phyloP scores from a whole-genome alignment of 192 early-diverging fungal species.

The Rhizophagus prolifer region DNA sequence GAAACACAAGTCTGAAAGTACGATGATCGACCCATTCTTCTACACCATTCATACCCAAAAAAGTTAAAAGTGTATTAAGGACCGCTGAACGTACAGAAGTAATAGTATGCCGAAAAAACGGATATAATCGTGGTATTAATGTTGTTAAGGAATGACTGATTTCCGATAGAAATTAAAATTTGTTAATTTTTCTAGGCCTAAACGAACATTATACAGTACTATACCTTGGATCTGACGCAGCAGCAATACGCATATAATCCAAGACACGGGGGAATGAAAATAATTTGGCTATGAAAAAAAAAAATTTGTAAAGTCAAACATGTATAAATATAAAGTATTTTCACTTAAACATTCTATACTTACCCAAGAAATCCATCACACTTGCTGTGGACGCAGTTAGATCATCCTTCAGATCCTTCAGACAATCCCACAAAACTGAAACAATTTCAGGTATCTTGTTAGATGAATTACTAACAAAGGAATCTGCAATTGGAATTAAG shows the following conservation, averaged over 20 bases:
- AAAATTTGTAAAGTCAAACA: not conserved
- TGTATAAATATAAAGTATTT: not conserved
- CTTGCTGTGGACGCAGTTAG: conserved; percentile 87
- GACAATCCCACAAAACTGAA: conserved; percentile 80
- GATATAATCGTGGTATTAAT: conserved; percentile 84
- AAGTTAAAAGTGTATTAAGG: conserved; percentile 74
- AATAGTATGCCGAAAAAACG: conserved; percentile 95
- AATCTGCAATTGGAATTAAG: conserved; percentile 81
- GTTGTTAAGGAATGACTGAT: conserved; percentile 54
- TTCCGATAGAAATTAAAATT: not conserved
- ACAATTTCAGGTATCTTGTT: conserved; percentile 74
- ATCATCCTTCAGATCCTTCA: conserved; percentile 89
- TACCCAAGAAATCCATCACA: conserved; percentile 84
- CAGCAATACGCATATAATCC: conserved; percentile 45
- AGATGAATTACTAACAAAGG: conserved; percentile 68
- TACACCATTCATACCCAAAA: conserved; percentile 57
- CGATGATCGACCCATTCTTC: conserved; percentile 68
- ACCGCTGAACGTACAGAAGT: conserved; percentile 81
- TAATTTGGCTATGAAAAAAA: conserved; percentile 56
- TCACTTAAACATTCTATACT: not conserved
- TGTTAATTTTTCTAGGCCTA: not conserved
- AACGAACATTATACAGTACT: not conserved
- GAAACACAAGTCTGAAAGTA: conserved; percentile 78
- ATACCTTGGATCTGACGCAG: conserved; percentile 36
- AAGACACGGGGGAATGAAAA: conserved; percentile 60